Evolutionary conservation across 495 filamentous ascomycete genomes (phyloP).

Genomic region (Daldinia decipiens): DNA sequence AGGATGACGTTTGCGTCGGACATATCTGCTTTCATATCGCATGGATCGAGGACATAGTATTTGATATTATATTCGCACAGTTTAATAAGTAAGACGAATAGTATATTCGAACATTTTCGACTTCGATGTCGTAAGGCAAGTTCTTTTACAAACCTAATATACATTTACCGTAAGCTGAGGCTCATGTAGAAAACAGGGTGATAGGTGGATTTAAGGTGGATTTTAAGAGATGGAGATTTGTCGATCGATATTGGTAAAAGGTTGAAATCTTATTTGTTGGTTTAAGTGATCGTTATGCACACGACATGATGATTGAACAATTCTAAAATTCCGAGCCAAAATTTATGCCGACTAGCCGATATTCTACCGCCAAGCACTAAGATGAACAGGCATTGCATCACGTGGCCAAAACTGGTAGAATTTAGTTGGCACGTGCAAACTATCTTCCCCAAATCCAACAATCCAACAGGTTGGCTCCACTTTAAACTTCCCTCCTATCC

Average conservation of each 20-base stretch:
- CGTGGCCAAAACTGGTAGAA: slow-evolving; percentile 15
- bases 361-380: slow-evolving; percentile 32
- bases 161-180: slow-evolving; percentile 9
- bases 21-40: slow-evolving; percentile 10
- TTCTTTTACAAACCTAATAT: neutral
- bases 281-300: slow-evolving; percentile 2
- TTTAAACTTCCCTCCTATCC: slow-evolving; percentile 10
- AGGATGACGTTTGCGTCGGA: slow-evolving; percentile 24
- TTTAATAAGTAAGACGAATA: too few relatives aligned
- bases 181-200: slow-evolving; percentile 5
- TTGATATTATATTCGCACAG: neutral
- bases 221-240: slow-evolving; percentile 15
- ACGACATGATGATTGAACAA: slow-evolving; percentile 28
- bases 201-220: slow-evolving; percentile 19
- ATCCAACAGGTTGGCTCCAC: slow-evolving; percentile 6
- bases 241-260: neutral
- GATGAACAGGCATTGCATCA: slow-evolving; percentile 22
- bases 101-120: too few relatives aligned
- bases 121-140: neutral
- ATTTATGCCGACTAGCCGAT: slow-evolving; percentile 38
- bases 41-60: neutral
- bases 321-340: slow-evolving; percentile 1
- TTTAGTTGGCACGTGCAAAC: neutral
- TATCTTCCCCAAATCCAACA: neutral
- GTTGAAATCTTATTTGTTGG: slow-evolving; percentile 3